These are phyloP conservation scores for Massarina eburnea DNA, from an alignment of 2,329 filamentous ascomycete genomes.

Conservation along the genomic window DNA sequence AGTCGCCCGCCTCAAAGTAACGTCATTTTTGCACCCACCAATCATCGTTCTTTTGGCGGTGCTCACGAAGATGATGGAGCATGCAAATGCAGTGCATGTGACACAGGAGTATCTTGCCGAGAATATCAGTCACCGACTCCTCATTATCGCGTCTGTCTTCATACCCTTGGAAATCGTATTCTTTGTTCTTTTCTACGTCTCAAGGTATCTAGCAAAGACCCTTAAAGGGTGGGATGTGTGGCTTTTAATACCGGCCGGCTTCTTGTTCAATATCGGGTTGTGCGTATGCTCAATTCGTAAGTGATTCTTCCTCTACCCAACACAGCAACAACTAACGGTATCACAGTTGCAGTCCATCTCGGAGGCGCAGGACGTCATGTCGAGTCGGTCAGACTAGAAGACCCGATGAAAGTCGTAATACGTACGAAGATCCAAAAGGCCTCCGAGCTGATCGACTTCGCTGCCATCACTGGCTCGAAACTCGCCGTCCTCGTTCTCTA, in stretches of 20 bases:
- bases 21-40: too few species aligned
- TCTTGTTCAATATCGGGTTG: slow-evolving; percentile 1
- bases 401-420: slow-evolving; percentile 1
- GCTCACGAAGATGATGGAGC: too few species aligned
- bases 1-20: too few species aligned
- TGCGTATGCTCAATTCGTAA: slow-evolving; percentile 5
- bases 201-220: slow-evolving; percentile 4
- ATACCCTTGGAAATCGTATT: slow-evolving; percentile 3
- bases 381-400: background rate
- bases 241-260: slow-evolving; percentile 8
- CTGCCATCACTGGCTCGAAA: slow-evolving; percentile 5
- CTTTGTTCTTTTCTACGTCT: slow-evolving; percentile 5
- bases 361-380: slow-evolving; percentile 11
- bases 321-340: background rate
- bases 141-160: slow-evolving; percentile 1
- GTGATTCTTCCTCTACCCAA: background rate
- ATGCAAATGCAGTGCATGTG: too few species aligned
- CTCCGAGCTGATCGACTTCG: slow-evolving; percentile 4
- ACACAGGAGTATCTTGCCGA: background rate
- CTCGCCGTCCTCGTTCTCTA: slow-evolving; percentile 11
- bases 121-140: slow-evolving; percentile 2
- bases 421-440: slow-evolving; percentile 5
- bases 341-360: slow-evolving; percentile 6
- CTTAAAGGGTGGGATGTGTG: slow-evolving; percentile 7
- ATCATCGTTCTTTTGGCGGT: too few species aligned